Evolutionary conservation across 2,329 filamentous ascomycete species (phyloP).

Genomic region (Sordariomycetes sp.): DNA sequence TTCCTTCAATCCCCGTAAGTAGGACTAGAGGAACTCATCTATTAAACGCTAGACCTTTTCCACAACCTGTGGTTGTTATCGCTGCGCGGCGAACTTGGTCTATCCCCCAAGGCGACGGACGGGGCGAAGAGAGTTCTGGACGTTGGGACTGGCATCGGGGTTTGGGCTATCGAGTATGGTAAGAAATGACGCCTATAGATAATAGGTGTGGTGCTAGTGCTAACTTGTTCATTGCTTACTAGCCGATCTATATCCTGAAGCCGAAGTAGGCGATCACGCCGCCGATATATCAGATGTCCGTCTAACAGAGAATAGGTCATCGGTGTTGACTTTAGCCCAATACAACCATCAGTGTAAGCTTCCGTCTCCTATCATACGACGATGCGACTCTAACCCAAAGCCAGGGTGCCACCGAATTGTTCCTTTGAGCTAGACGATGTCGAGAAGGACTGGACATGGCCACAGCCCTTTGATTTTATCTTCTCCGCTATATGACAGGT

Average conservation of each 20-base stretch:
- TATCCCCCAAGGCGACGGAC: slow-evolving; percentile 5
- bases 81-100: slow-evolving; percentile 7
- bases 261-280: slow-evolving; percentile 8
- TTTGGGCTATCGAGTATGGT: slow-evolving; percentile 15
- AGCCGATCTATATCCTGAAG: neutral
- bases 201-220: neutral
- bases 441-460: slow-evolving; percentile 12
- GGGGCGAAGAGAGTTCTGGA: slow-evolving; percentile 10
- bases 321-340: slow-evolving; percentile 10
- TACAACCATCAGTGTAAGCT: slow-evolving; percentile 15
- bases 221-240: neutral
- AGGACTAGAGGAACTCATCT: neutral
- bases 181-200: neutral
- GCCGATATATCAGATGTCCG: neutral
- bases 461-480: slow-evolving; percentile 12
- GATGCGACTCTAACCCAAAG: neutral
- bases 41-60: neutral
- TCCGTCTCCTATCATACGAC: neutral
- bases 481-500: slow-evolving; percentile 18
- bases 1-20: neutral
- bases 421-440: slow-evolving; percentile 13
- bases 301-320: slow-evolving; percentile 12
- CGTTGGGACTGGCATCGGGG: slow-evolving; percentile 13
- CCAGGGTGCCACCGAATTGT: slow-evolving; percentile 14
- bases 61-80: slow-evolving; percentile 7